Conservation (phyloP, 2,329 filamentous ascomycete species). For the Colletotrichum sp. region DNA sequence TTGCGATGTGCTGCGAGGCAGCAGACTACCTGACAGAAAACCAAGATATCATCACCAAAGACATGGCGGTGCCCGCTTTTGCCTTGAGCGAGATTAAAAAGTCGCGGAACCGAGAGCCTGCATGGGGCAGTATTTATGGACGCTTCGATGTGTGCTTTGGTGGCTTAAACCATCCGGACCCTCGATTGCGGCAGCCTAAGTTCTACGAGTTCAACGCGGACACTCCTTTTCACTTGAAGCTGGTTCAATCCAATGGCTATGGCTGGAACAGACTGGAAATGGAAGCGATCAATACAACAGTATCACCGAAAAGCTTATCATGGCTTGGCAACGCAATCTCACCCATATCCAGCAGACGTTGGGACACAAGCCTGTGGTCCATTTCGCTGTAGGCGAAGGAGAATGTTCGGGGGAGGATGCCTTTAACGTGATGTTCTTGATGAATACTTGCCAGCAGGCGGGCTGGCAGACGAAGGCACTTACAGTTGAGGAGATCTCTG, state of each 20-base stretch:
- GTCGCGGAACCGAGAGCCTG: background rate
- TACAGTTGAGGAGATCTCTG: background rate
- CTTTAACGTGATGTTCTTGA: background rate
- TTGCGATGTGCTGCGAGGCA: constrained; percentile 4
- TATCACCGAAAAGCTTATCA: background rate
- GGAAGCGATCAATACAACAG: background rate
- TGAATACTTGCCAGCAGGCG: background rate
- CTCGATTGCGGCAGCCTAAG: background rate
- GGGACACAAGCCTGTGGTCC: background rate
- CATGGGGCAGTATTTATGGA: constrained; percentile 5
- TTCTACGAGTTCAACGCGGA: constrained; percentile 11
- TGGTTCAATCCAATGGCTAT: background rate
- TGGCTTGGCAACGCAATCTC: background rate
- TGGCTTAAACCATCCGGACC: background rate
- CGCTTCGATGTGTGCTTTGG: constrained; percentile 6
- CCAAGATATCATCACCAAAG: background rate
- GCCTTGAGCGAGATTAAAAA: background rate
- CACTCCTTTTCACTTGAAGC: too few relatives aligned
- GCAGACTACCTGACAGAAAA: background rate
- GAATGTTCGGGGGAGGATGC: background rate
- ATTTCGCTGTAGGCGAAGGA: background rate
- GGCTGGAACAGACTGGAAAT: background rate
- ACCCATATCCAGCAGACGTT: background rate
- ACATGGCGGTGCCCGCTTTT: background rate
- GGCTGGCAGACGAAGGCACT: background rate